Conservation (phyloP, 176 grass and related monocot genomes). For the Otatea glauca region DNA sequence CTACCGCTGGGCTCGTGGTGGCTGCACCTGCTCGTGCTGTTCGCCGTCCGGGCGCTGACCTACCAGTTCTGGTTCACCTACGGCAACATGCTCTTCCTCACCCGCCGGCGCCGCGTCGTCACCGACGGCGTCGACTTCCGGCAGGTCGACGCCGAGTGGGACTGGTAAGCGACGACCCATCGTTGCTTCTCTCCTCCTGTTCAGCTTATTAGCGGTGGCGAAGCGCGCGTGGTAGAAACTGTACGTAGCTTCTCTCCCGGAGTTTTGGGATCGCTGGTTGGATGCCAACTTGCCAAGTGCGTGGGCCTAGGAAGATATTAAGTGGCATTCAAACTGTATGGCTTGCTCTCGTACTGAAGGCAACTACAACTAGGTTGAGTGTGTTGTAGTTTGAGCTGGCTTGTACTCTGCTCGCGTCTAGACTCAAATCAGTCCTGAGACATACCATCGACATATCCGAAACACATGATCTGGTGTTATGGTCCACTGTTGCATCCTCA, state of each 20-base stretch:
- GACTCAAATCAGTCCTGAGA: too few species aligned
- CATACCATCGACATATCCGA: neutral
- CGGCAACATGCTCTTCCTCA: constrained; percentile 89
- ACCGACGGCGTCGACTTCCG: constrained; percentile 71
- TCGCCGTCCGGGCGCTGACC: constrained; percentile 50
- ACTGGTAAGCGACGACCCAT: constrained; percentile 54
- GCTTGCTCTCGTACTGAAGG: neutral
- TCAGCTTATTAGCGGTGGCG: neutral
- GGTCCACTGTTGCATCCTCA: neutral
- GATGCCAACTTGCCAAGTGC: neutral
- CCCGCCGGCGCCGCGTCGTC: constrained; percentile 72
- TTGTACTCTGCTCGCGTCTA: too few species aligned
- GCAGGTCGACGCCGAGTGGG: constrained; percentile 85
- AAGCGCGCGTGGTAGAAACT: neutral
- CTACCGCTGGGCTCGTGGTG: constrained; percentile 50
- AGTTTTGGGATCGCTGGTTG: neutral
- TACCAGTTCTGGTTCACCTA: constrained; percentile 81
- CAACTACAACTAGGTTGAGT: neutral
- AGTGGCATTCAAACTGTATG: neutral
- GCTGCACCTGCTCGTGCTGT: constrained; percentile 67
- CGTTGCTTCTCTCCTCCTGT: too few species aligned
- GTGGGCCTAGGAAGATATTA: neutral
- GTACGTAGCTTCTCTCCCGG: neutral
- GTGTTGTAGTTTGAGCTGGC: too few species aligned
- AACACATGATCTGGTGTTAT: neutral